Conservation (phyloP, 352 stramenopile genomes). For the Pythium phragmiticola region DNA sequence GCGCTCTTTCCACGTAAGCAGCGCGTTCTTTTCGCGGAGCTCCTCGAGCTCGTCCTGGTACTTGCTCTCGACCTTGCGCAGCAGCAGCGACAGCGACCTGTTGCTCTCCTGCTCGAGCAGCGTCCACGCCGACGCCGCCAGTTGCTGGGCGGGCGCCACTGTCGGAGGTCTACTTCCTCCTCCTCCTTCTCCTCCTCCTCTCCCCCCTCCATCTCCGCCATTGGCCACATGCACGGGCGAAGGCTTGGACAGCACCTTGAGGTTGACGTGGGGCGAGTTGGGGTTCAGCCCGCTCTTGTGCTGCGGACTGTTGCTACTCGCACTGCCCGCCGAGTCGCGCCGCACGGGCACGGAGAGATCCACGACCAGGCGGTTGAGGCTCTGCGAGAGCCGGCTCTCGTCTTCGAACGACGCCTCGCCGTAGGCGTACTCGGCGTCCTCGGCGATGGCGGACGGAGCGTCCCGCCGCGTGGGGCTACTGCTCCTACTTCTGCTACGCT, state of each 20-base stretch:
- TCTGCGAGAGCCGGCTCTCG: slow-evolving; percentile 55
- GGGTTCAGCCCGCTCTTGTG: slow-evolving; percentile 17
- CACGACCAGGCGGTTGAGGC: slow-evolving; percentile 44
- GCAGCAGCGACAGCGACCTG: slow-evolving; percentile 63
- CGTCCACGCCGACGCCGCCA: slow-evolving; percentile 4
- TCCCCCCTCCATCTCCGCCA: neutral
- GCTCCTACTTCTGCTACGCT: neutral
- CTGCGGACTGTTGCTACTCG: slow-evolving; percentile 14
- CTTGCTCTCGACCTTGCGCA: slow-evolving; percentile 77
- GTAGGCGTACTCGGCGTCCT: slow-evolving; percentile 47
- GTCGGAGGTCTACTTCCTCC: neutral
- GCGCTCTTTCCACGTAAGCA: slow-evolving; percentile 66
- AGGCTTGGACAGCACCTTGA: slow-evolving; percentile 47
- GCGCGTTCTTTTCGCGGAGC: slow-evolving; percentile 65
- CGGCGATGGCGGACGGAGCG: slow-evolving; percentile 25
- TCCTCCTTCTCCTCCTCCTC: neutral
- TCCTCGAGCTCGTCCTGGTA: slow-evolving; percentile 77
- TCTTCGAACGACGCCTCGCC: slow-evolving; percentile 68
- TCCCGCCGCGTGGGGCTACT: slow-evolving; percentile 12
- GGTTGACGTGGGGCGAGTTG: slow-evolving; percentile 43
- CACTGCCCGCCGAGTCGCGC: slow-evolving; percentile 36
- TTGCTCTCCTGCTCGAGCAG: slow-evolving; percentile 27
- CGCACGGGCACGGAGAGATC: slow-evolving; percentile 60
- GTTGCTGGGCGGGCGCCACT: neutral
- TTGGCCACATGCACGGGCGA: neutral